Base-by-base conservation (phyloP, 495 filamentous ascomycete genomes). In the Aspergillus egyptiacus region DNA sequence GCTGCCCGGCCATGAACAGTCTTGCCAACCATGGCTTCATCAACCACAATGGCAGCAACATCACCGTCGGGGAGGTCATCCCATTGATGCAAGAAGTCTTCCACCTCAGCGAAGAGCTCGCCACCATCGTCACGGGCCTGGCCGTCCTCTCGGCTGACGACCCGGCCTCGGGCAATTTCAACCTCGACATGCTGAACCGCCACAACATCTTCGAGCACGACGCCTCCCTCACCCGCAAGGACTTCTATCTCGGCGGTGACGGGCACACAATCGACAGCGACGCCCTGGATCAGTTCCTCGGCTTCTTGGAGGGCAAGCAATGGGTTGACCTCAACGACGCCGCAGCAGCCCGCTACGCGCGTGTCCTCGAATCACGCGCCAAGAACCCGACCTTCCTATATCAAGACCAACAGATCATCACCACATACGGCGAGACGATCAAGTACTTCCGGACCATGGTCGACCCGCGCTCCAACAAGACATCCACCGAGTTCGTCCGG, bases 291-390 rank as follows among this genome's bases (percentile, higher is more conserved):
- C 14, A 40, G 37, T 27, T 40, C 37, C 37, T 40, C 2, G 5
- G 23, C 37, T 17, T 13, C 20, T 40, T 40, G 20, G 15, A 40
- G 20, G 37, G 37, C 37, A 40, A 40, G 22, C 10, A 40, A 40
- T 40, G 37, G 37, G 19, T 40, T 22, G 37, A 40, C 20, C 37
- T 40, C 37, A 40, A 40, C 20, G 37, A 40, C 37, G 37, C 37
- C 22, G 37, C 37, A n/a, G 37, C 37, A 27, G 37, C 37, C 20
- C 37, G 37, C 11, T 40, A 40, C 13, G 37, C 20, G 20, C 37
- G 37, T 22, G 37, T 40, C 3, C 37, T 40, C 20, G 37, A 40
- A 6, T 40, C 37, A 2, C 37, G 37, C 13, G 9, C 3, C 10
- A 40, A 24, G 37, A 40, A 40, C 37, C 37, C 37, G 9, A 40